Evolutionary conservation across 2,329 filamentous ascomycete species (phyloP), one percentile per base, ranked within the genome.

Genomic region (Beauveria caledonica): DNA sequence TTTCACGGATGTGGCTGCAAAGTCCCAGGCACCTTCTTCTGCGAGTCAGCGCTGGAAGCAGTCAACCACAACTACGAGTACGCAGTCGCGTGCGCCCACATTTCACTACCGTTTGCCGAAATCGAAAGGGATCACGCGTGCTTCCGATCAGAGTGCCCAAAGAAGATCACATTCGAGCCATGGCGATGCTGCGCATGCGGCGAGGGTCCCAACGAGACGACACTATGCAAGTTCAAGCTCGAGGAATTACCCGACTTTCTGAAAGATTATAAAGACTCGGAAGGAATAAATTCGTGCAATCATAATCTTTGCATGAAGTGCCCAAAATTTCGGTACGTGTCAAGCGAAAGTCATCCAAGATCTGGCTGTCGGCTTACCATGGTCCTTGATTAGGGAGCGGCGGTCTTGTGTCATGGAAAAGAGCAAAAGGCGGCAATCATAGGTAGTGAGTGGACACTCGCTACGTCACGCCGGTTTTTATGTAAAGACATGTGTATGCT

Each of bases 1-100:
- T 58, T 48, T 23, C 52, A 56, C n/a, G 55, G 45, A 33, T 58
- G 55, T 27, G 55, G 55, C 46, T 58, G 55, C 45, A 50, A 39
- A 50, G 45, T 58, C 29, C 23, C 46, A 17, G 45, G 44, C 19
- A 48, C 44, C 29, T 29, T 21, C 33, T 42, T 50, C 17, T 58
- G 55, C 45, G 44, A 49, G 44, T 15, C 29, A 23, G 33, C 46
- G 6, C 2, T 40, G 21, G 15, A 36, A n/a, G 54, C 44, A 15
- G 54, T 29, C 29, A 17, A 25, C 44, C 7, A 36, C 44, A 19
- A 25, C 19, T 23, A 23, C 7, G 25, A 6, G 8, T 15, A 36
- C 1, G 45, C 36, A 7, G 45, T 36, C 33, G 33, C 44, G 33
- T 58, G 45, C 33, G 33, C 11, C 10, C 5, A 40, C 19, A 39